Conservation (phyloP, 2,329 filamentous ascomycete species). For the Fusarium camptoceras region DNA sequence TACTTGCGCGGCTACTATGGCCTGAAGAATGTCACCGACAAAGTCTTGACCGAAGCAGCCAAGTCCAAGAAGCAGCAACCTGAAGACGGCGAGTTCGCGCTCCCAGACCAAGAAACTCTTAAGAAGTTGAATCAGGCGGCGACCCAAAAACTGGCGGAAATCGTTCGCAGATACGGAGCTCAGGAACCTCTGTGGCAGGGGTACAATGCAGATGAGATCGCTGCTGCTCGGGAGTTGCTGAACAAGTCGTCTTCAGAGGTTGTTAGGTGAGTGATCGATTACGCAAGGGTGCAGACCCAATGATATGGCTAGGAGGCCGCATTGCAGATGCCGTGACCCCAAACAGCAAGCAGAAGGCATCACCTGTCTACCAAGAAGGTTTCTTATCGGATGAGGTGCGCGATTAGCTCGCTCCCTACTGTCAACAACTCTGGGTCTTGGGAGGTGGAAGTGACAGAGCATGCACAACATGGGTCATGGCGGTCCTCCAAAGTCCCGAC, state of each 20-base stretch:
- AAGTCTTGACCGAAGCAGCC: slow-evolving; percentile 58
- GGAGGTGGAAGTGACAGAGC: slow-evolving; percentile 20
- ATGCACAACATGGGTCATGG: slow-evolving; percentile 17
- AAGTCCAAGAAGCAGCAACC: slow-evolving; percentile 60
- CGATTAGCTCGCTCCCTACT: slow-evolving; percentile 23
- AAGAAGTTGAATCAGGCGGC: slow-evolving; percentile 78
- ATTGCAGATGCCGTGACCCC: slow-evolving; percentile 28
- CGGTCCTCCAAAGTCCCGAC: slow-evolving; percentile 10
- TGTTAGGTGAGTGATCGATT: slow-evolving; percentile 55
- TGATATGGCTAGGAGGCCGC: slow-evolving; percentile 15
- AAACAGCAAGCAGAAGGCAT: slow-evolving; percentile 21
- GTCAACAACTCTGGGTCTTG: background rate
- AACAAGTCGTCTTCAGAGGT: slow-evolving; percentile 61
- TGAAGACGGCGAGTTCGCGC: slow-evolving; percentile 62
- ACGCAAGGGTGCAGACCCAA: slow-evolving; percentile 21
- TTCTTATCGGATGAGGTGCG: slow-evolving; percentile 20
- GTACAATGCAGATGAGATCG: slow-evolving; percentile 77
- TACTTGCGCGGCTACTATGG: slow-evolving; percentile 95
- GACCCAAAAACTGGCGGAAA: slow-evolving; percentile 80
- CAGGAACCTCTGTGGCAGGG: slow-evolving; percentile 77
- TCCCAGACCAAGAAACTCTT: slow-evolving; percentile 69
- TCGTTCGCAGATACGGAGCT: slow-evolving; percentile 72
- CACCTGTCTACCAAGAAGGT: slow-evolving; percentile 9
- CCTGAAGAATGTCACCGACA: slow-evolving; percentile 74
- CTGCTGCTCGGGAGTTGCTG: slow-evolving; percentile 76